Conservation (phyloP, 768 basidiomycete species). For the Lentinula boryana region DNA sequence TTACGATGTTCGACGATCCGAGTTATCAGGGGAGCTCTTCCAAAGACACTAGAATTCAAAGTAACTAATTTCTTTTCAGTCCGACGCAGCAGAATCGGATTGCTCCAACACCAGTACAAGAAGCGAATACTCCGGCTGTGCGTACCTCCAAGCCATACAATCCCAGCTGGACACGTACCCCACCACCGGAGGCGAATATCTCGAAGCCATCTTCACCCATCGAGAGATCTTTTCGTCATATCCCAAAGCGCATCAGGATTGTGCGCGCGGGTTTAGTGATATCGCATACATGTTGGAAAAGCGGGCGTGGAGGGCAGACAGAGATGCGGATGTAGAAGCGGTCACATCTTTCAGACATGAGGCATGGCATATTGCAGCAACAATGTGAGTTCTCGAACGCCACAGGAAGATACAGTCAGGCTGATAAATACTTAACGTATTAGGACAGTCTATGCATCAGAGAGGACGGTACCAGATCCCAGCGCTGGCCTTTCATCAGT, state of each 20-base stretch:
- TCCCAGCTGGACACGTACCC: constrained; percentile 45
- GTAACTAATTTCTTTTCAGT: constrained; percentile 18
- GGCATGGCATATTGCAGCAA: constrained; percentile 50
- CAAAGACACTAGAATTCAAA: not conserved
- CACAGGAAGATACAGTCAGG: not conserved
- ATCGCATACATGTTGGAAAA: constrained; percentile 59
- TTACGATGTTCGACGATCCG: constrained; percentile 38
- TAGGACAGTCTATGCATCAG: not conserved
- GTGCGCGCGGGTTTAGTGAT: constrained; percentile 59
- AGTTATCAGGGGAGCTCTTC: constrained; percentile 29
- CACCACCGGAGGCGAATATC: constrained; percentile 69
- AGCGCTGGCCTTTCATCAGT: not conserved
- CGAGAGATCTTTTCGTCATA: constrained; percentile 60
- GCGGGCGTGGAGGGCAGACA: constrained; percentile 64
- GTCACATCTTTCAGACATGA: constrained; percentile 65
- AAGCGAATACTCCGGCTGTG: constrained; percentile 45
- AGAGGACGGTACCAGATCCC: not conserved
- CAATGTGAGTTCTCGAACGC: constrained; percentile 8
- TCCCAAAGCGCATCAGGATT: constrained; percentile 58
- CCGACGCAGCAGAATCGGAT: constrained; percentile 32
- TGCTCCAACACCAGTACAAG: constrained; percentile 39
- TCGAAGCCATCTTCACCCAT: constrained; percentile 75
- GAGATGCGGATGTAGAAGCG: constrained; percentile 66
- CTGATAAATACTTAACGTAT: not conserved
- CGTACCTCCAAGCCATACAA: constrained; percentile 55